phyloP scores from a whole-genome alignment of 768 basidiomycete genomes.

The Pholiota molesta region DNA sequence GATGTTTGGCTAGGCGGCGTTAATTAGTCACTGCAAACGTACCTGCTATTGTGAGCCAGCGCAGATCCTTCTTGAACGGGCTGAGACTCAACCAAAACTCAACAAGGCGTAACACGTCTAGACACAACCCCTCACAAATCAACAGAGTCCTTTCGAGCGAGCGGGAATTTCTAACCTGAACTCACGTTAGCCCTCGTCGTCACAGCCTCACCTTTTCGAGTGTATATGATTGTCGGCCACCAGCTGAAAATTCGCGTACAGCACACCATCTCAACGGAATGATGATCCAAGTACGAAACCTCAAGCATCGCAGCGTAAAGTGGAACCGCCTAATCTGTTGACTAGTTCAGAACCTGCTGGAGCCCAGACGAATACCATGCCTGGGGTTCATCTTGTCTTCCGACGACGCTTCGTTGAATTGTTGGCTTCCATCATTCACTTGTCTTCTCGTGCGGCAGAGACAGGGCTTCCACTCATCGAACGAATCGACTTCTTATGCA shows the following conservation, averaged over 20 bases:
- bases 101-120: neutral
- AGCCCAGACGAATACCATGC: too few species aligned
- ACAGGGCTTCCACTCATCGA: neutral
- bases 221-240: too few species aligned
- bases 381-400: too few species aligned
- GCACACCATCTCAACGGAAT: too few species aligned
- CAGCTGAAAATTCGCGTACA: too few species aligned
- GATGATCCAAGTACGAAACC: too few species aligned
- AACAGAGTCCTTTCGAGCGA: neutral
- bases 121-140: neutral
- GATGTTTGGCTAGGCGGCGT: too few species aligned
- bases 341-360: too few species aligned
- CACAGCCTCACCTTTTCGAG: neutral
- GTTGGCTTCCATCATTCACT: neutral
- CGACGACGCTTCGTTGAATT: neutral
- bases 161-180: neutral
- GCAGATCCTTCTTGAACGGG: slow-evolving; percentile 6
- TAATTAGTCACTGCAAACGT: neutral
- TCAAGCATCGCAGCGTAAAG: too few species aligned
- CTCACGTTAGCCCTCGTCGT: neutral
- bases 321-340: too few species aligned
- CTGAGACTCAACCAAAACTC: neutral
- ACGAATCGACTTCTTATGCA: neutral
- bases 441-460: neutral
- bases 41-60: slow-evolving; percentile 12